Evolutionary conservation across 345 rosid species (phyloP).

Genomic region (Adansonia digitata): DNA sequence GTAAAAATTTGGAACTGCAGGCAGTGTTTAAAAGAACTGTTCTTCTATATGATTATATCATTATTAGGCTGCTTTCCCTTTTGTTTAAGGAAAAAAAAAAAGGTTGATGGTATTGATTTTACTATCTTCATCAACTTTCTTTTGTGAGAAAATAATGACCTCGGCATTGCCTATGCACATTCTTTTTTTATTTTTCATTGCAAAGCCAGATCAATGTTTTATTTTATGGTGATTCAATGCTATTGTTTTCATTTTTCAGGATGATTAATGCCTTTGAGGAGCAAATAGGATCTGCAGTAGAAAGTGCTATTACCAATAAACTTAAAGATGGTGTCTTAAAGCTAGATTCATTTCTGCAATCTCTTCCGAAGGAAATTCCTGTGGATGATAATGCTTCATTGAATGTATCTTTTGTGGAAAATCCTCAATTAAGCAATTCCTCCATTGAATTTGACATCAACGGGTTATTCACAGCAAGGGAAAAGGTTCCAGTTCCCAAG

Average conservation of each 20-base stretch:
- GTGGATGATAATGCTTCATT: conserved; percentile 86
- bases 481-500: conserved; percentile 20
- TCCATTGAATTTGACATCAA: conserved; percentile 78
- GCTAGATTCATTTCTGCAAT: conserved; percentile 67
- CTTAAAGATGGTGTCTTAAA: conserved; percentile 68
- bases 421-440: conserved; percentile 61
- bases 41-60: not conserved
- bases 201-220: not conserved
- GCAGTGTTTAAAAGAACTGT: not conserved
- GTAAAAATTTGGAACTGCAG: not conserved
- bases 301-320: conserved; percentile 66
- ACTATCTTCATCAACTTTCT: not conserved
- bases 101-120: not conserved
- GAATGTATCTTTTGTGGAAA: conserved; percentile 70
- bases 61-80: not conserved
- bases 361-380: conserved; percentile 84
- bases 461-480: conserved; percentile 63
- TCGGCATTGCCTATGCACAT: not conserved
- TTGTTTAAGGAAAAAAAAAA: not conserved
- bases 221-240: conserved; percentile 1
- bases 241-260: conserved; percentile 35
- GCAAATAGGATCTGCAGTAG: conserved; percentile 73
- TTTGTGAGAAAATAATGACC: not conserved
- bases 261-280: conserved; percentile 88
- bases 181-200: not conserved